Base-by-base conservation (phyloP, 2,329 filamentous ascomycete genomes). In the Ophiostoma novo-ulmi region DNA sequence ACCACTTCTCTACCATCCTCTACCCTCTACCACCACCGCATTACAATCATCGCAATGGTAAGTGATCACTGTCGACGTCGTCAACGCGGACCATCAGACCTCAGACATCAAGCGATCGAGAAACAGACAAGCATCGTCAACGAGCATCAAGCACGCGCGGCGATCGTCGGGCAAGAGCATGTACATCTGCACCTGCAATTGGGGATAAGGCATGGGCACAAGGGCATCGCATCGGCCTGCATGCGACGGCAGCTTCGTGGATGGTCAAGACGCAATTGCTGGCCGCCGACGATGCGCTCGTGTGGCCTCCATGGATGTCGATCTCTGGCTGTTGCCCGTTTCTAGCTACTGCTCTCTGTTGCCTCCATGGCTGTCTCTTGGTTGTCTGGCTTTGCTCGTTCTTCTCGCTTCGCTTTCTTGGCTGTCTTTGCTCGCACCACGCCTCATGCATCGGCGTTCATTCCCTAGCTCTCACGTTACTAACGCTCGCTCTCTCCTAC, bases 401-500 rank as follows among this genome's bases (percentile, higher is more conserved):
- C 14, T 5, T 2, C 14, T 48, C 4, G 4, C 1, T 5, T 20
- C 5, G 1, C 1, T 7, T 48, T 26, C 26, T 26, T 26, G 26
- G 44, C 44, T 6, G 44, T 20, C 41, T 8, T 8, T 61, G 55
- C 55, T 61, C 48, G 48, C 48, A 6, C 5, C 48, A 39, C 38
- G 10, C n/a, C 5, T 48, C 44, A 17, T 3, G 31, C 31, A n/a
- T n/a, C 20, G n/a, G 6, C 8, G 61, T 26, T 64, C 36, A 22
- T 20, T 38, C 5, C 61, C 31, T 31, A 31, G 31, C 61, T 8
- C 58, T 36, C 20, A 8, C 3, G 8, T 17, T 17, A n/a, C 63
- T 35, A 17, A 65, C 61, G 1, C 61, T 38, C 55, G 1, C 26
- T 10, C 55, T 36, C 31, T 17, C 55, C 55, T 35, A 22, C 75